Conservation (phyloP, 495 filamentous ascomycete species). For the Penicillium lividum region DNA sequence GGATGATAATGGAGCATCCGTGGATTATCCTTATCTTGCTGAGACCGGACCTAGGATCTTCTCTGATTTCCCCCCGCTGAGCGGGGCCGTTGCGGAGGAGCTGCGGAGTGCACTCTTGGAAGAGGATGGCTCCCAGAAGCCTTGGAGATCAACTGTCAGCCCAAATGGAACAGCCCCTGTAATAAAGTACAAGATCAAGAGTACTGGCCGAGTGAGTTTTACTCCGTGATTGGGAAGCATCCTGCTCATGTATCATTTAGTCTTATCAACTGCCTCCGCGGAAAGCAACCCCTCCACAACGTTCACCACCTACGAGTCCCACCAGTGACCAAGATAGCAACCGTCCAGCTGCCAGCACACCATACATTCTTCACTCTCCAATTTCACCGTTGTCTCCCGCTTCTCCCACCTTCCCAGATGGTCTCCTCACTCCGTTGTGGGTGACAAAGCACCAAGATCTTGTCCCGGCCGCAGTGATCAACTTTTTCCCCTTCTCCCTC, state of each 20-base stretch:
- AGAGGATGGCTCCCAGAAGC: conserved; percentile 60
- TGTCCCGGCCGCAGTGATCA: conserved; percentile 76
- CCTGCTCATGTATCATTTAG: conserved; percentile 38
- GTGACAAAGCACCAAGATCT: conserved; percentile 79
- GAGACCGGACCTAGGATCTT: conserved; percentile 61
- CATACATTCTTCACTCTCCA: conserved; percentile 73
- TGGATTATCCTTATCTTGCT: conserved; percentile 51
- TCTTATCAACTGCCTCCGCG: conserved; percentile 60
- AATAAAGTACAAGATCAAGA: conserved; percentile 61
- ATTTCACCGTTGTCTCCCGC: conserved; percentile 82
- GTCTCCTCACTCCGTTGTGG: conserved; percentile 79
- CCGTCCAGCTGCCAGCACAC: conserved; percentile 38
- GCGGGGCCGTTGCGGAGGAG: conserved; percentile 61
- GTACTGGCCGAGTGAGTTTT: conserved; percentile 74
- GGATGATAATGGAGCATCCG: conserved; percentile 17
- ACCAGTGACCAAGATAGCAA: conserved; percentile 47
- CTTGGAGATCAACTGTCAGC: conserved; percentile 56
- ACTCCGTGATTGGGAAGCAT: conserved; percentile 4
- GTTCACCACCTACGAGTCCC: conserved; percentile 50
- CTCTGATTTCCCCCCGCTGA: conserved; percentile 68
- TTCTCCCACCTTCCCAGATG: conserved; percentile 83
- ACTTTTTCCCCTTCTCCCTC: conserved; percentile 69
- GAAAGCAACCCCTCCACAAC: conserved; percentile 61
- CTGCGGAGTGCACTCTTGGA: conserved; percentile 69
- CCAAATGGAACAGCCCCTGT: conserved; percentile 28